Percentiles rank a stretch among this genome's conserved stretches.
These are phyloP conservation scores for Paramarasmius palmivorus DNA, from an alignment of 1,284 basidiomycete species.

Conservation along the genomic window DNA sequence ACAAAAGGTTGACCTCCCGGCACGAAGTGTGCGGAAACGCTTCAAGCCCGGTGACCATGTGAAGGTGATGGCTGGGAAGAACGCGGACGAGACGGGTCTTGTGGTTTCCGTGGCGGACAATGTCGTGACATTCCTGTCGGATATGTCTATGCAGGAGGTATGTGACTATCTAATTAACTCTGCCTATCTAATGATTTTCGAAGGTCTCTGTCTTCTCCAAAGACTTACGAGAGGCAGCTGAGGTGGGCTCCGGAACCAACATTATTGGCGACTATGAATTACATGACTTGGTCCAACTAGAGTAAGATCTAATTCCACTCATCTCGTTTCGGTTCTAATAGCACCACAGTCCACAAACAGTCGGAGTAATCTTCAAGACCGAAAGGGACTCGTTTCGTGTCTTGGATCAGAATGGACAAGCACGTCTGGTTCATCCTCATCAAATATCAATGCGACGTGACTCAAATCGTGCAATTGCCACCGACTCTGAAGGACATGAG, in stretches of 20 bases:
- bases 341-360: slow-evolving; percentile 75
- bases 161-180: slow-evolving; percentile 12
- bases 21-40: slow-evolving; percentile 88
- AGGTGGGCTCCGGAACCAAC: slow-evolving; percentile 89
- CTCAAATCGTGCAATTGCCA: slow-evolving; percentile 83
- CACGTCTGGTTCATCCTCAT: slow-evolving; percentile 88
- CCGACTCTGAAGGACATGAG: slow-evolving; percentile 87
- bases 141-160: slow-evolving; percentile 94
- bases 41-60: slow-evolving; percentile 99
- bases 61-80: slow-evolving; percentile 96
- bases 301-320: slow-evolving; percentile 52
- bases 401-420: slow-evolving; percentile 91
- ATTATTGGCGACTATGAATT: slow-evolving; percentile 92
- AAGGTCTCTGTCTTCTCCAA: slow-evolving; percentile 96
- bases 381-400: slow-evolving; percentile 95
- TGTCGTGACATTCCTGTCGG: slow-evolving; percentile 95
- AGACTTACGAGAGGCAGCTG: slow-evolving; percentile 96
- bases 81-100: slow-evolving; percentile 93
- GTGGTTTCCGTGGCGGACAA: slow-evolving; percentile 92
- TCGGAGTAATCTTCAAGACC: slow-evolving; percentile 97
- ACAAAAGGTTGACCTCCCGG: slow-evolving; percentile 85
- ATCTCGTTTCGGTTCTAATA: slow-evolving; percentile 12
- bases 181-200: slow-evolving; percentile 3
- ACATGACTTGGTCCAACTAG: slow-evolving; percentile 95
- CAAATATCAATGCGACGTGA: slow-evolving; percentile 93